A percentile compares a stretch with the other conserved stretches of the same genome.
Evolutionary conservation across 306 rosid genomes (phyloP).

Genomic region (Dalbergia cultrata): DNA sequence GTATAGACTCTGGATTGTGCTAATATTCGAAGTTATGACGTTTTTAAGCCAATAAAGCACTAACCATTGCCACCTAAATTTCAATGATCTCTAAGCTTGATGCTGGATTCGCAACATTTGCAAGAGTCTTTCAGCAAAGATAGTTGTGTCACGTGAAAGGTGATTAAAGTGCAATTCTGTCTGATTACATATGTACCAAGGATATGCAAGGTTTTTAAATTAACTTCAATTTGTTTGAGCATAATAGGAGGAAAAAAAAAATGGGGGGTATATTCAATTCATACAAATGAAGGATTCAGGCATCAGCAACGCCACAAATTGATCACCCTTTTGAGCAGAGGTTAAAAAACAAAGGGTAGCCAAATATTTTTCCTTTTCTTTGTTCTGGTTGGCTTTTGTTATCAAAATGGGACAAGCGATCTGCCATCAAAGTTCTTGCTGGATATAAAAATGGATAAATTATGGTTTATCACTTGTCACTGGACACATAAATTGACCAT

Average conservation of each 20-base stretch:
- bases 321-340: neutral
- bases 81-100: slow-evolving; percentile 16
- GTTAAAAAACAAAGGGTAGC: slow-evolving; percentile 1
- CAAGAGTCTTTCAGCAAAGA: slow-evolving; percentile 18
- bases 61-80: slow-evolving; percentile 20
- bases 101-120: slow-evolving; percentile 30
- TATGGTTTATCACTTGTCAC: slow-evolving; percentile 24
- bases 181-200: neutral
- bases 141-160: slow-evolving; percentile 44
- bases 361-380: slow-evolving; percentile 33
- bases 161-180: neutral
- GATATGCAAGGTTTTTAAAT: neutral
- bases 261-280: slow-evolving; percentile 24
- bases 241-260: neutral
- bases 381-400: slow-evolving; percentile 42
- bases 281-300: slow-evolving; percentile 23
- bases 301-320: slow-evolving; percentile 14
- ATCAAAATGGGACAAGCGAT: slow-evolving; percentile 36
- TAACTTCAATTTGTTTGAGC: too few relatives aligned
- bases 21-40: neutral
- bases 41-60: slow-evolving; percentile 4
- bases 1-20: neutral
- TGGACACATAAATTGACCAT: slow-evolving; percentile 38
- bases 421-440: slow-evolving; percentile 29
- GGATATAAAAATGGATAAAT: slow-evolving; percentile 39